Conservation (phyloP, 2,329 filamentous ascomycete species). For the Metarhizium guizhouense region DNA sequence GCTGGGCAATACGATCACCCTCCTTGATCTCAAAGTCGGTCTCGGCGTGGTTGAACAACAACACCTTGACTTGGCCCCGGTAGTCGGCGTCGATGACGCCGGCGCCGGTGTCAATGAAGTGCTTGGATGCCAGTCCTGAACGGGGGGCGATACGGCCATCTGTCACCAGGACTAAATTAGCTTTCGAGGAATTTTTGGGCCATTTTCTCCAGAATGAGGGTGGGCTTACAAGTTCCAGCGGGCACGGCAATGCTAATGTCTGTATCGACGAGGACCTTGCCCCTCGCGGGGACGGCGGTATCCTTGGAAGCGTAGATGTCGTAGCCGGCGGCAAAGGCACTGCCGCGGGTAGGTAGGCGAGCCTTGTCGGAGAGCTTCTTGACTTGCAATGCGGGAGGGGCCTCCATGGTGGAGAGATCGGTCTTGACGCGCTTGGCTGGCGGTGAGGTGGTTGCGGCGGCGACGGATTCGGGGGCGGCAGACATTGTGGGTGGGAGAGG, state of each 20-base stretch:
- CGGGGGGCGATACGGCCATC: conserved; percentile 86
- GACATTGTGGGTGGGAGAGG: conserved; percentile 13
- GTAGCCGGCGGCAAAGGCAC: conserved; percentile 84
- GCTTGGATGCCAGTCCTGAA: conserved; percentile 83
- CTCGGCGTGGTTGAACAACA: conserved; percentile 89
- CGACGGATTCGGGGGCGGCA: conserved; percentile 26
- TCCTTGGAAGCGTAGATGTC: conserved; percentile 78
- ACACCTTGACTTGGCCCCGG: conserved; percentile 83
- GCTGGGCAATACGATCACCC: conserved; percentile 87
- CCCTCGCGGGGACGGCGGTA: conserved; percentile 68
- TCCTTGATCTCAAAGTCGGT: conserved; percentile 71
- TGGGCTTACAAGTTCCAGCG: conserved; percentile 65
- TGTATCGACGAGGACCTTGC: conserved; percentile 81
- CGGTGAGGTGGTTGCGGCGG: conserved; percentile 50
- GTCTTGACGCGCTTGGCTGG: conserved; percentile 75
- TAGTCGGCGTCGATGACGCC: conserved; percentile 98
- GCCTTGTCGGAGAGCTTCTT: conserved; percentile 79
- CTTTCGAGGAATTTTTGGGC: background rate
- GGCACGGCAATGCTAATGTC: conserved; percentile 89
- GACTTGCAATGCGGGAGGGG: conserved; percentile 61
- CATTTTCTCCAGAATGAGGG: no score
- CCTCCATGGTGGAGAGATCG: conserved; percentile 26
- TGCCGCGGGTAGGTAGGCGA: conserved; percentile 79
- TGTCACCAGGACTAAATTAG: conserved; percentile 23
- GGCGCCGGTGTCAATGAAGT: conserved; percentile 93